phyloP scores from a whole-genome alignment of 306 rosid genomes.

The Cicer bijugum region DNA sequence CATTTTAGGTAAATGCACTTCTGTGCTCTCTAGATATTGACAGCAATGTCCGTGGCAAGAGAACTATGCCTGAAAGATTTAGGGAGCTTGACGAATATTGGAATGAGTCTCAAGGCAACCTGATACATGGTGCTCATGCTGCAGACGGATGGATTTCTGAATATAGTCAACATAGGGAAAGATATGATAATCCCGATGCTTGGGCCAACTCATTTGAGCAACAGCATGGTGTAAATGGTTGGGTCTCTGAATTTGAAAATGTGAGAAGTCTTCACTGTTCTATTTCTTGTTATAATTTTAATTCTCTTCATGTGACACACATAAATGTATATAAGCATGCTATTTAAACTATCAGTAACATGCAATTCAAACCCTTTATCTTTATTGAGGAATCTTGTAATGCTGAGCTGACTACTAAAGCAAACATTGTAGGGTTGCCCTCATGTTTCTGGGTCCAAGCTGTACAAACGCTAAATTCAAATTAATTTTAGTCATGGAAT shows the following conservation, averaged over 20 bases:
- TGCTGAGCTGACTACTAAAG: conserved; percentile 24
- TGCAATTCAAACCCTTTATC: conserved; percentile 29
- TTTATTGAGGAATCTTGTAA: conserved; percentile 36
- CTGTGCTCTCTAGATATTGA: conserved; percentile 86
- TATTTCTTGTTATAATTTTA: conserved; percentile 28
- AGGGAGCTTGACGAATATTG: conserved; percentile 87
- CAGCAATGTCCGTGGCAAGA: conserved; percentile 54
- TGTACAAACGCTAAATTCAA: conserved; percentile 17
- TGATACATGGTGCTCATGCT: conserved; percentile 60
- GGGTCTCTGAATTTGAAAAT: conserved; percentile 97
- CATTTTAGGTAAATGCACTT: conserved; percentile 90
- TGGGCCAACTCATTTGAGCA: conserved; percentile 93
- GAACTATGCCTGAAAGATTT: conserved; percentile 67
- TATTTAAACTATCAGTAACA: conserved; percentile 11
- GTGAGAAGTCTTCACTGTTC: conserved; percentile 49
- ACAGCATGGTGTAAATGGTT: conserved; percentile 83
- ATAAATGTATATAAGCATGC: conserved; percentile 1
- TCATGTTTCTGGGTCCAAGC: conserved; percentile 12
- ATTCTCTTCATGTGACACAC: background rate
- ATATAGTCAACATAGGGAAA: conserved; percentile 63
- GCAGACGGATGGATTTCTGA: conserved; percentile 87
- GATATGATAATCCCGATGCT: conserved; percentile 64
- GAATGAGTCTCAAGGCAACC: conserved; percentile 91
- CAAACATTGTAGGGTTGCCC: conserved; percentile 1
- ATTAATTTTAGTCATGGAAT: conserved; percentile 30